Base-by-base conservation (phyloP, 106 monocot genomes). In the Agapanthus africanus region DNA sequence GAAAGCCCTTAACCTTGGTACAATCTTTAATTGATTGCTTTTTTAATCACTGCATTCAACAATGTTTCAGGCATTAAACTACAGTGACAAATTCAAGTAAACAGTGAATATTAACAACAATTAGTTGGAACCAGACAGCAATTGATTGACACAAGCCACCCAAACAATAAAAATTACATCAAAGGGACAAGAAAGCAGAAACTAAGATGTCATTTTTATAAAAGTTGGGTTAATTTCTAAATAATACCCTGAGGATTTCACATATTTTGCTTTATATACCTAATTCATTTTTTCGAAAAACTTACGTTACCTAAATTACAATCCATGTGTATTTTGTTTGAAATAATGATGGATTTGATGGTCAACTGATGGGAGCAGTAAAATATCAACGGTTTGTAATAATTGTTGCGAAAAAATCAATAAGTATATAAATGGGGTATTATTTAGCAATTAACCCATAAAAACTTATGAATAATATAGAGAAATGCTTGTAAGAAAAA, bases 61-160 rank as follows among this genome's bases (percentile, higher is more conserved):
- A 39, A 37, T 64, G 38, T 25, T 64, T 21, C 40, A 42, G 28
- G 28, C 26, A 66, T 15, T 66, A 66, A 42, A 9, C n/a, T 38
- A 64, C 37, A 41, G 30, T 42, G 42, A 22, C 66, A 44, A 28
- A 19, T 42, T 64, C 4, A 66, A 66, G 66, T 11, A 44, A 66
- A 44, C 38, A 64, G 22, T 22, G 37, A 4, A 11, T 23, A 39
- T 22, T 33, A 16, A 64, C 38, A 64, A 64, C 9, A 38, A 64
- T 36, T 39, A 22, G 16, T 64, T 64, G 37, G n/a, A 36, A 37
- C 37, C 1, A 36, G 34, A 2, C 11, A 25, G 64, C 64, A 37
- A 47, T 7, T n/a, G n/a, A 34, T 37, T 34, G 19, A 22, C 38
- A 39, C 18, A 64, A 39, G 22, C n/a, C 37, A 64, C 22, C 36